phyloP scores from a whole-genome alignment of 352 stramenopile species.

The Phytophthora litchii region DNA sequence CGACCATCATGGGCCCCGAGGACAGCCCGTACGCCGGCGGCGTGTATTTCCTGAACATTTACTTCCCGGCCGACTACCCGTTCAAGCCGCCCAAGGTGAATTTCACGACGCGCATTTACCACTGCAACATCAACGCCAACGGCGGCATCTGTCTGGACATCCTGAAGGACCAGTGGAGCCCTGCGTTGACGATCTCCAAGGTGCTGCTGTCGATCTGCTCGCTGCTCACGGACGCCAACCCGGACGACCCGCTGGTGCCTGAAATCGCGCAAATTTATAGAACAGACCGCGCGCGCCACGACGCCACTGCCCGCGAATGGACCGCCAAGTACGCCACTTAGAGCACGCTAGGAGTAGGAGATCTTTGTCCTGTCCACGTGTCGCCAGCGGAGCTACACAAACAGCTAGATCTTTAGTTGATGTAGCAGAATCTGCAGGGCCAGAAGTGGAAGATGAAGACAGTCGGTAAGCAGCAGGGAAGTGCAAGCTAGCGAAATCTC shows the following conservation, averaged over 20 bases:
- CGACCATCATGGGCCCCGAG: slow-evolving; percentile 98
- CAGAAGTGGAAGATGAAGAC: slow-evolving; percentile 19
- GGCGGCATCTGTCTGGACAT: slow-evolving; percentile 99
- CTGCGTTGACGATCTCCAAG: slow-evolving; percentile 99
- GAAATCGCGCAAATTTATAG: slow-evolving; percentile 95
- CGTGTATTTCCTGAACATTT: slow-evolving; percentile 99
- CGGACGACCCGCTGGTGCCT: slow-evolving; percentile 97
- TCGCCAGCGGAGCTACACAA: neutral
- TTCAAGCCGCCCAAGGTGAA: slow-evolving; percentile 99
- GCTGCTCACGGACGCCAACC: slow-evolving; percentile 99
- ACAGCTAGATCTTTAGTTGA: slow-evolving; percentile 12
- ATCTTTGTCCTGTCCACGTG: slow-evolving; percentile 26
- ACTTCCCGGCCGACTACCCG: slow-evolving; percentile 99
- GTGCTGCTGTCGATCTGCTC: slow-evolving; percentile 99
- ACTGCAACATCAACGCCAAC: slow-evolving; percentile 99
- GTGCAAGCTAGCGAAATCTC: slow-evolving; percentile 43
- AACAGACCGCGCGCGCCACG: slow-evolving; percentile 93
- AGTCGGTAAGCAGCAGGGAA: slow-evolving; percentile 38
- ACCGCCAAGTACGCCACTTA: slow-evolving; percentile 99
- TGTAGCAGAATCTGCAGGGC: slow-evolving; percentile 10
- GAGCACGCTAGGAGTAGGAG: slow-evolving; percentile 56
- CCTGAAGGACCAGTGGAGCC: slow-evolving; percentile 99
- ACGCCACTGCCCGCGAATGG: slow-evolving; percentile 97
- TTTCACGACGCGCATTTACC: slow-evolving; percentile 99
- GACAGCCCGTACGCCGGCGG: slow-evolving; percentile 98